A percentile compares a stretch with the other conserved stretches of the same genome.
Conservation (phyloP, 1,139 yeast species). For the Meyerozyma smithsonii region DNA sequence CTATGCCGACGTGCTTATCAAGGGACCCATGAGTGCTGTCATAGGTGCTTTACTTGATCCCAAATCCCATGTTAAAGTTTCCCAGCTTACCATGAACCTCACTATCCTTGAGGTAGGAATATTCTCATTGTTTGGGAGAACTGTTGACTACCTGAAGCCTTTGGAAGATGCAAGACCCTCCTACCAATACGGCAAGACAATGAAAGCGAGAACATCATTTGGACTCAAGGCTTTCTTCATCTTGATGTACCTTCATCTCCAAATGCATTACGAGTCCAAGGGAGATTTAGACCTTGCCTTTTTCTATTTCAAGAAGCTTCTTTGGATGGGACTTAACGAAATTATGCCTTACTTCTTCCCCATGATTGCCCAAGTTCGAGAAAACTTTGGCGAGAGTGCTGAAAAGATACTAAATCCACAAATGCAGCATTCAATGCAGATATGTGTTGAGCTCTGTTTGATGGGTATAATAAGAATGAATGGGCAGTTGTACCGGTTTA, state of each 20-base stretch:
- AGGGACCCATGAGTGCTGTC: not conserved
- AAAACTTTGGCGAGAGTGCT: constrained; percentile 6
- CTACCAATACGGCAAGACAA: constrained; percentile 2
- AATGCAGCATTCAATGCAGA: not conserved
- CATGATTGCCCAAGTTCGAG: constrained; percentile 25
- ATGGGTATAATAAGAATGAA: constrained; percentile 1
- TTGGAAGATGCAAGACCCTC: not conserved
- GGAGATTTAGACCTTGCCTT: constrained; percentile 23
- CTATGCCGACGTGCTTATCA: constrained; percentile 1
- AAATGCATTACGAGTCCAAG: constrained; percentile 31
- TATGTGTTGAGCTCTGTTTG: constrained; percentile 1
- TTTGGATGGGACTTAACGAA: constrained; percentile 26
- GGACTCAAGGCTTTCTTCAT: constrained; percentile 25
- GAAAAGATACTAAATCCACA: constrained; percentile 1
- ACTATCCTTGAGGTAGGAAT: not conserved
- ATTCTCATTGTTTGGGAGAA: not conserved
- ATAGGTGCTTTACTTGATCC: not conserved
- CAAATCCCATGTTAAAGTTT: not conserved
- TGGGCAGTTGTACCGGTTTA: not conserved
- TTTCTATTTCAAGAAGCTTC: constrained; percentile 32
- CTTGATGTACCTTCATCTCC: constrained; percentile 36
- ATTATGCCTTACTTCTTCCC: constrained; percentile 38
- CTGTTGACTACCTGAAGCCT: constrained; percentile 2
- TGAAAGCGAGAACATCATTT: not conserved
- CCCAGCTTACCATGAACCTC: constrained; percentile 1